A percentile compares a stretch with the other conserved stretches of the same genome.
Evolutionary conservation across 73 alveolate genomes (phyloP).

Genomic region (Stentor coeruleus): DNA sequence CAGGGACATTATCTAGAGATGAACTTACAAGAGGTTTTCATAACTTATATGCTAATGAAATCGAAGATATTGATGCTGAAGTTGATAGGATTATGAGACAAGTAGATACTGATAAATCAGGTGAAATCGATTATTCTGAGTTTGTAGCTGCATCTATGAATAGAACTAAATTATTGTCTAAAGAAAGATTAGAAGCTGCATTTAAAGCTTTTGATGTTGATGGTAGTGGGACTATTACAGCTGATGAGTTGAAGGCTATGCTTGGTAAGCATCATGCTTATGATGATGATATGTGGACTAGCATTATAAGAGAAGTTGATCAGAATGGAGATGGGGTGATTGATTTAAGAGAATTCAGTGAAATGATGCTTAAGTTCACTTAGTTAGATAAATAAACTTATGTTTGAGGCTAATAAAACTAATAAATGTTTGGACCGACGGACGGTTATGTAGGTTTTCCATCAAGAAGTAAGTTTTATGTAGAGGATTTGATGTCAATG

Average conservation of each 20-base stretch:
- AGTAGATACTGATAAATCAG: slow-evolving; percentile 34
- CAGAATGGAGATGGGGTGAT: background rate
- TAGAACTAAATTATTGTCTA: background rate
- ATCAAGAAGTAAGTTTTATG: background rate
- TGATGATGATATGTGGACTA: background rate
- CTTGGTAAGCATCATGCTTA: slow-evolving; percentile 29
- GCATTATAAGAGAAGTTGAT: background rate
- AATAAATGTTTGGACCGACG: background rate
- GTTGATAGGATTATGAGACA: slow-evolving; percentile 14
- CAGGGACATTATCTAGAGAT: background rate
- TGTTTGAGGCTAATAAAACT: no score
- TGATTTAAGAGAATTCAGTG: background rate
- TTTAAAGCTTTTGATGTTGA: slow-evolving; percentile 40
- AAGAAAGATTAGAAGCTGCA: slow-evolving; percentile 32
- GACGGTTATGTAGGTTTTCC: background rate
- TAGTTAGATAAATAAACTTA: no score
- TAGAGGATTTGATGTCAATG: background rate
- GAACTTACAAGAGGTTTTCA: no score
- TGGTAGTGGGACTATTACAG: slow-evolving; percentile 39
- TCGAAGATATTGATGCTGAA: slow-evolving; percentile 28
- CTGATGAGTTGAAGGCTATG: slow-evolving; percentile 32
- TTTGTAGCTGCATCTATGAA: slow-evolving; percentile 35
- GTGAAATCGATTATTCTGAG: slow-evolving; percentile 41
- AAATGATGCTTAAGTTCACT: background rate
- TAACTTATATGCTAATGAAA: no score